phyloP scores from a whole-genome alignment of 768 basidiomycete species.

The Leccinum imitatum region DNA sequence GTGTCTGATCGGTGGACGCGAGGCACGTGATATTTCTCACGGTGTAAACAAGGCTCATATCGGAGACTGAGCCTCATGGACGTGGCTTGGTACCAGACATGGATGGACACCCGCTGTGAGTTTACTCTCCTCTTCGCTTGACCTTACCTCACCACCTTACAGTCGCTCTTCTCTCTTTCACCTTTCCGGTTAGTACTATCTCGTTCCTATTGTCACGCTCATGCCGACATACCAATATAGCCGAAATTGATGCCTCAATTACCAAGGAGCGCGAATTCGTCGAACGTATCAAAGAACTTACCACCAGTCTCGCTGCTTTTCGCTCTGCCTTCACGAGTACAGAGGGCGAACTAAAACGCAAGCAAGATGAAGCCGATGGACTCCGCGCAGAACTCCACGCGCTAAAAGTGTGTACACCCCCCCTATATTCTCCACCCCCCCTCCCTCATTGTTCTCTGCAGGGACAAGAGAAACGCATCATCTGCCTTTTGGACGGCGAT shows the following conservation, averaged over 20 bases:
- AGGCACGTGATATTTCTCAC: slow-evolving; percentile 35
- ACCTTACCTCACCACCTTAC: background rate
- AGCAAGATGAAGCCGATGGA: slow-evolving; percentile 4
- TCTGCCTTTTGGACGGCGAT: slow-evolving; percentile 64
- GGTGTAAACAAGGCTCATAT: background rate
- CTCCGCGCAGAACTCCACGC: slow-evolving; percentile 29
- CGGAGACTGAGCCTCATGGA: background rate
- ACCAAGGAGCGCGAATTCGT: slow-evolving; percentile 24
- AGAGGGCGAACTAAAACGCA: slow-evolving; percentile 21
- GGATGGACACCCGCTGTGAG: slow-evolving; percentile 22
- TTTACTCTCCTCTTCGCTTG: background rate
- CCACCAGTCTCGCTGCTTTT: slow-evolving; percentile 27
- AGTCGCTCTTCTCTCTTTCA: slow-evolving; percentile 9
- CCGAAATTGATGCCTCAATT: slow-evolving; percentile 31
- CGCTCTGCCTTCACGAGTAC: slow-evolving; percentile 27
- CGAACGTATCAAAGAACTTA: slow-evolving; percentile 22
- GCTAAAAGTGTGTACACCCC: slow-evolving; percentile 22
- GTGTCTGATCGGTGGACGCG: slow-evolving; percentile 30
- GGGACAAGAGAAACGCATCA: slow-evolving; percentile 36
- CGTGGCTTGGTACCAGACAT: slow-evolving; percentile 5
- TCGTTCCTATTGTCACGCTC: background rate
- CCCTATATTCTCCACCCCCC: background rate
- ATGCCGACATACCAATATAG: slow-evolving; percentile 10
- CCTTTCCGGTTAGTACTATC: slow-evolving; percentile 10
- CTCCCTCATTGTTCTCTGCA: slow-evolving; percentile 1